Percentiles rank a stretch among this genome's conserved stretches.
Conservation (phyloP, 257 asterid species). For the Leonotis leonurus region DNA sequence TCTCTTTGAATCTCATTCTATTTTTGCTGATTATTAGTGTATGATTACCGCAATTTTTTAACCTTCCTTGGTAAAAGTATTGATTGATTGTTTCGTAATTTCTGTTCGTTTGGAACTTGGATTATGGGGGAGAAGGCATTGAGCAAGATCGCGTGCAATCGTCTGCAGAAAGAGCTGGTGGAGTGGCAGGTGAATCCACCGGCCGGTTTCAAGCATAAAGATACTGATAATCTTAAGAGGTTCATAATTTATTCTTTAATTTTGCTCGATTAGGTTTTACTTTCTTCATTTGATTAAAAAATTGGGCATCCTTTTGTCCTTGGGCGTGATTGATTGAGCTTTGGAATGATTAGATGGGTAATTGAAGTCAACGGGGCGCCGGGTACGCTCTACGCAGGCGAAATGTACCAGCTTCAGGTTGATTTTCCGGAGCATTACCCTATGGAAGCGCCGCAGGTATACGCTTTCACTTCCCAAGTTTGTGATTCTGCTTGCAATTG, state of each 20-base stretch:
- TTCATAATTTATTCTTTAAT: conserved; percentile 6
- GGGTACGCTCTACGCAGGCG: conserved; percentile 52
- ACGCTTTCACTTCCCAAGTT: background rate
- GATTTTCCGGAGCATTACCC: conserved; percentile 75
- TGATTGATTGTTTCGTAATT: background rate
- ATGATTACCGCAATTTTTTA: background rate
- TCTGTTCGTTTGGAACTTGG: conserved; percentile 2
- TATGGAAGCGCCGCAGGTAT: conserved; percentile 71
- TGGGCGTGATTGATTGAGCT: background rate
- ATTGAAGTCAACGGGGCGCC: conserved; percentile 64
- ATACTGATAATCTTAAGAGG: conserved; percentile 94
- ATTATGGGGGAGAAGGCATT: conserved; percentile 42
- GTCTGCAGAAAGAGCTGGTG: conserved; percentile 88
- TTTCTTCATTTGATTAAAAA: background rate
- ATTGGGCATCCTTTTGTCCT: background rate
- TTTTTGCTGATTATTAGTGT: background rate
- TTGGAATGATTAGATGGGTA: conserved; percentile 43
- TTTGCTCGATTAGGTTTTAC: background rate
- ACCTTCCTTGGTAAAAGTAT: background rate
- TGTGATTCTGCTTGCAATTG: background rate
- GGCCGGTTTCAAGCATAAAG: conserved; percentile 76
- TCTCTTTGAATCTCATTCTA: background rate
- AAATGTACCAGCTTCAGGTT: conserved; percentile 59
- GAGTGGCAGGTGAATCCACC: conserved; percentile 99
- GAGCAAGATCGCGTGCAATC: conserved; percentile 97